Conservation (phyloP, 352 stramenopile genomes). For the Globisporangium heterothallicum region DNA sequence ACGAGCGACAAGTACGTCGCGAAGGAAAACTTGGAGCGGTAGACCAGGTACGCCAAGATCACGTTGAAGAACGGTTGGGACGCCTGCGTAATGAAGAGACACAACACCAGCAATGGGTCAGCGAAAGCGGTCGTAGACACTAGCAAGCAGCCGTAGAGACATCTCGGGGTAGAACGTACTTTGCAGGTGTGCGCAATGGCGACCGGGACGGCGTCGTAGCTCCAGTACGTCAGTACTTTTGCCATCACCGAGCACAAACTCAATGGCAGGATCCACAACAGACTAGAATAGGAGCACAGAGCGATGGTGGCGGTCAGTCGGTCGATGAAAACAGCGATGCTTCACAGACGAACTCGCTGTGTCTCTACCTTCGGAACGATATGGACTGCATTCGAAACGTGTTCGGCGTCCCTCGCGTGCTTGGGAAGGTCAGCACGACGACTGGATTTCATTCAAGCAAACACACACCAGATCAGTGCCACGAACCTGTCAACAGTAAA, state of each 20-base stretch:
- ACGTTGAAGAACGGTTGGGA: slow-evolving; percentile 87
- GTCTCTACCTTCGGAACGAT: slow-evolving; percentile 28
- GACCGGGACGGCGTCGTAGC: slow-evolving; percentile 79
- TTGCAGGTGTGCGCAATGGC: slow-evolving; percentile 86
- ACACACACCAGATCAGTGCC: slow-evolving; percentile 4
- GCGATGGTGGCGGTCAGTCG: not conserved
- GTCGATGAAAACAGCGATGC: not conserved
- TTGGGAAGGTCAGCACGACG: slow-evolving; percentile 69
- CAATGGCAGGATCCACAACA: slow-evolving; percentile 74
- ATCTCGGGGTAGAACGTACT: slow-evolving; percentile 10
- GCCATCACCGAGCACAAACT: slow-evolving; percentile 75
- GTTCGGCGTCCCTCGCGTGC: slow-evolving; percentile 25
- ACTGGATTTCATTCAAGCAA: slow-evolving; percentile 28
- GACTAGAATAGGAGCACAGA: slow-evolving; percentile 16
- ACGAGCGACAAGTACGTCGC: slow-evolving; percentile 75
- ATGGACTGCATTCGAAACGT: slow-evolving; percentile 65
- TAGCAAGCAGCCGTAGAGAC: too few species aligned
- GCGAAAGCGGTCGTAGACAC: not conserved
- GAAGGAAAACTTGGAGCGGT: slow-evolving; percentile 66
- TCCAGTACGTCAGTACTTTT: slow-evolving; percentile 87
- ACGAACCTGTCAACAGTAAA: not conserved
- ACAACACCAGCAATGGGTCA: not conserved
- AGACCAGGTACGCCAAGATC: slow-evolving; percentile 65
- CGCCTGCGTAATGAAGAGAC: slow-evolving; percentile 19
- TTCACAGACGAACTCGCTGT: not conserved